Conservation (phyloP, 148 eudicot species). For the Fallopia convolvulus region DNA sequence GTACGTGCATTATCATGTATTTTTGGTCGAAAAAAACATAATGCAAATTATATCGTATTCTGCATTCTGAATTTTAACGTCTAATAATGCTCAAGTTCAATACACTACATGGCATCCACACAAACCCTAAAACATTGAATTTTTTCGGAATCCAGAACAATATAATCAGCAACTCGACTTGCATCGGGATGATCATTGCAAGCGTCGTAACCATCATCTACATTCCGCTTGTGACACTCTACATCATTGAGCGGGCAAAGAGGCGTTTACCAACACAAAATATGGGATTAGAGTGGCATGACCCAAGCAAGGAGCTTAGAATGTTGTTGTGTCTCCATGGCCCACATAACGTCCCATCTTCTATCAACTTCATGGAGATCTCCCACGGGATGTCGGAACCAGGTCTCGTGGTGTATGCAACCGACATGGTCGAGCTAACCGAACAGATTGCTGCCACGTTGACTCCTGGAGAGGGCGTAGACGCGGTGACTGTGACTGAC, state of each 20-base stretch:
- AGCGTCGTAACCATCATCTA: conserved; percentile 54
- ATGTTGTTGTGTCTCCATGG: conserved; percentile 64
- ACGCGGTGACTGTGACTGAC: conserved; percentile 51
- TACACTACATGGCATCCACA: too few species aligned
- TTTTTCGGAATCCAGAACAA: conserved; percentile 33
- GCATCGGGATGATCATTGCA: conserved; percentile 56
- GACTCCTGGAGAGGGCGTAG: conserved; percentile 36
- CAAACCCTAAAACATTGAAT: neutral
- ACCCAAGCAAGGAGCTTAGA: conserved; percentile 48
- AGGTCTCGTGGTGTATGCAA: conserved; percentile 59
- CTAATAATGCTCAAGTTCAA: too few species aligned
- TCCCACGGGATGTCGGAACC: conserved; percentile 65
- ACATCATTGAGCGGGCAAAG: conserved; percentile 61
- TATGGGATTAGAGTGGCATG: conserved; percentile 82
- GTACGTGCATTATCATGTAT: too few species aligned
- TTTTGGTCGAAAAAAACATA: too few species aligned
- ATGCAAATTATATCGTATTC: neutral
- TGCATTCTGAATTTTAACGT: too few species aligned
- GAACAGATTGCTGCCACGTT: conserved; percentile 61
- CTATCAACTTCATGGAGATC: conserved; percentile 63
- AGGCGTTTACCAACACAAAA: conserved; percentile 55
- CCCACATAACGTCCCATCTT: conserved; percentile 49
- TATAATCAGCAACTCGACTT: conserved; percentile 42
- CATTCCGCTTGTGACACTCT: conserved; percentile 58
- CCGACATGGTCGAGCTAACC: conserved; percentile 78